These are phyloP conservation scores for Sanghuangporus baumii DNA, from an alignment of 1,284 basidiomycete species.

Conservation along the genomic window DNA sequence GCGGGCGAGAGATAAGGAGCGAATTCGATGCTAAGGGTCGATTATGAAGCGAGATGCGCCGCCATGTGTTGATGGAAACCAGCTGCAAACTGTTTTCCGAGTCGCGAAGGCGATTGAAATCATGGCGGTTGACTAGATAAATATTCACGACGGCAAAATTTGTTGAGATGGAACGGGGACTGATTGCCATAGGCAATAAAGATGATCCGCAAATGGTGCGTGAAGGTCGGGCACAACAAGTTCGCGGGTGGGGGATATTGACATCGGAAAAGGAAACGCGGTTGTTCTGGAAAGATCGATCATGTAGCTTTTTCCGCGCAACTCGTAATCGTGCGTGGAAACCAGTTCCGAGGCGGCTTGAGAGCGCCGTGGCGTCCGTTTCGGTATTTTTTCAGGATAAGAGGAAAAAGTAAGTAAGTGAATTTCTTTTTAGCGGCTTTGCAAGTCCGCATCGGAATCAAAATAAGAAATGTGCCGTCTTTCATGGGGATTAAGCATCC, in stretches of 20 bases:
- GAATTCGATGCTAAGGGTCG: not conserved
- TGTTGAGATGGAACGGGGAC: no score
- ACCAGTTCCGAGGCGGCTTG: not conserved
- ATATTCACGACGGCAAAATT: not conserved
- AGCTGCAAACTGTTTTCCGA: not conserved
- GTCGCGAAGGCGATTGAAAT: not conserved
- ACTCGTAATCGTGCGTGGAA: not conserved
- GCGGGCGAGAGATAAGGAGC: not conserved
- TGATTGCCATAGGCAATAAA: no score
- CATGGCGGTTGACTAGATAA: not conserved
- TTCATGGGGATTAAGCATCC: not conserved
- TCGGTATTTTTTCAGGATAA: not conserved
- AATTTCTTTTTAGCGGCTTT: not conserved
- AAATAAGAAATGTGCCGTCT: not conserved
- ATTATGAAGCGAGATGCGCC: not conserved
- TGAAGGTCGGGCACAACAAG: no score
- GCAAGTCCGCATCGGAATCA: not conserved
- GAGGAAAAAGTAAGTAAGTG: not conserved
- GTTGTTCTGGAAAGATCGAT: no score
- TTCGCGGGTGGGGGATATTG: no score
- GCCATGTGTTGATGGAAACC: not conserved
- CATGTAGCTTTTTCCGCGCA: no score
- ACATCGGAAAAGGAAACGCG: no score
- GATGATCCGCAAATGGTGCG: no score
- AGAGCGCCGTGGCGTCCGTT: not conserved